These are phyloP conservation scores for Cyclotella baltica DNA, from an alignment of 108 stramenopile genomes.

Conservation along the genomic window DNA sequence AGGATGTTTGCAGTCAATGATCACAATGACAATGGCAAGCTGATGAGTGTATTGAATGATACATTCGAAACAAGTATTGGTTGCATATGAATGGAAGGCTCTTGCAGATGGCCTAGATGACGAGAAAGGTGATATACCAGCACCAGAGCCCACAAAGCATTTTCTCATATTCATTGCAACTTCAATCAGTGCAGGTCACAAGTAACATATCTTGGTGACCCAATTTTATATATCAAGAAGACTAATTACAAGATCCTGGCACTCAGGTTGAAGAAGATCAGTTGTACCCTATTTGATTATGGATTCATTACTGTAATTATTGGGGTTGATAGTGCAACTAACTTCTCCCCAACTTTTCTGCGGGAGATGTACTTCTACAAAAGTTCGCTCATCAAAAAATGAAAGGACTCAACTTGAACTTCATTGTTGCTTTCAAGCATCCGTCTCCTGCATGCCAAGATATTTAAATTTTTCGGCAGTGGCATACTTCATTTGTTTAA, in stretches of 20 bases:
- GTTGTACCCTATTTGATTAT: neutral
- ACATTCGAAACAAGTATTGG: neutral
- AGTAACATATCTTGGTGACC: neutral
- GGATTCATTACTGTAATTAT: neutral
- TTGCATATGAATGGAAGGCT: neutral
- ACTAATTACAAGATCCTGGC: neutral
- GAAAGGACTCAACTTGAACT: too few relatives aligned
- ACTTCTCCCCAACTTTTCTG: neutral
- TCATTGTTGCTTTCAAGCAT: neutral
- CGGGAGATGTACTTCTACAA: neutral
- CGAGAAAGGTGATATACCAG: too few relatives aligned
- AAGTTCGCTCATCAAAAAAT: neutral
- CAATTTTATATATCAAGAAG: neutral
- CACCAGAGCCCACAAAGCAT: neutral
- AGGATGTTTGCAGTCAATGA: neutral
- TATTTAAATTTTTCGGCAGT: neutral
- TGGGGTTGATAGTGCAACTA: neutral
- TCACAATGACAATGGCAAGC: neutral
- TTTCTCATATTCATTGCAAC: neutral
- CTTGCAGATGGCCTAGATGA: neutral
- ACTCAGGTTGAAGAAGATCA: neutral
- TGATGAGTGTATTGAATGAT: neutral
- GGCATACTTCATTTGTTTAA: neutral
- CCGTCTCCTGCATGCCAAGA: neutral
- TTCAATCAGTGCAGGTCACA: neutral